Base-by-base conservation (phyloP, 192 early-diverging fungal genomes). In the Oehlia diaphana region DNA sequence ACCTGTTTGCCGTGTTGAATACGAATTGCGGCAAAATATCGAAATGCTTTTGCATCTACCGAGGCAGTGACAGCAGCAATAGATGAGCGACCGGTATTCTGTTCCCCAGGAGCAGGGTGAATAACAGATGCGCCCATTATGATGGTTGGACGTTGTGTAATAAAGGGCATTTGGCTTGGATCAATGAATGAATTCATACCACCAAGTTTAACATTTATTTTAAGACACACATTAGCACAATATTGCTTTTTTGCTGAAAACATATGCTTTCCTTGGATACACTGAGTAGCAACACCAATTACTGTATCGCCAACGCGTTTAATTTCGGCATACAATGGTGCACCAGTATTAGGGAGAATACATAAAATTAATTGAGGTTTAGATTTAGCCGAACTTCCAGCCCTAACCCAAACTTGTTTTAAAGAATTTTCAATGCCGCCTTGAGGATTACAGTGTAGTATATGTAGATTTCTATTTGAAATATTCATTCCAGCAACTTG, bases 151-250 rank as follows among this genome's bases (percentile, higher is more conserved):
- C 53, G 53, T 58, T 58, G 14, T 19, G 53, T 58, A 58, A 58
- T 6, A 6, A 97, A 93, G 0, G 91, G 91, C 13, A 93, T 86
- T 64, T 93, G 85, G 12, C 80, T 50, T 26, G 83, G 83, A 0
- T 74, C 79, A 49, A 98, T 81, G 80, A 87, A 91, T 35, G 91
- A 87, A 85, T 97, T 97, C 86, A 92, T 92, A 53, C 53, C 53
- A 94, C 96, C 95, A 10, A 98, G 89, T 88, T 98, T 97, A 53
- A 92, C 89, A 84, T 98, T 98, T 76, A 97, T 90, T 87, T 97
- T 98, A 33, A 98, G 84, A 74, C 92, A 95, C 21, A 98, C 92
- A 75, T 98, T 98, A 23, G 96, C 97, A 77, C 94, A 96, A 87
- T 98, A 98, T 26, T 26, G 26, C 26, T 26, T 26, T 26, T 26